phyloP scores from a whole-genome alignment of 2,329 filamentous ascomycete species.

The Xylariaceae sp. region DNA sequence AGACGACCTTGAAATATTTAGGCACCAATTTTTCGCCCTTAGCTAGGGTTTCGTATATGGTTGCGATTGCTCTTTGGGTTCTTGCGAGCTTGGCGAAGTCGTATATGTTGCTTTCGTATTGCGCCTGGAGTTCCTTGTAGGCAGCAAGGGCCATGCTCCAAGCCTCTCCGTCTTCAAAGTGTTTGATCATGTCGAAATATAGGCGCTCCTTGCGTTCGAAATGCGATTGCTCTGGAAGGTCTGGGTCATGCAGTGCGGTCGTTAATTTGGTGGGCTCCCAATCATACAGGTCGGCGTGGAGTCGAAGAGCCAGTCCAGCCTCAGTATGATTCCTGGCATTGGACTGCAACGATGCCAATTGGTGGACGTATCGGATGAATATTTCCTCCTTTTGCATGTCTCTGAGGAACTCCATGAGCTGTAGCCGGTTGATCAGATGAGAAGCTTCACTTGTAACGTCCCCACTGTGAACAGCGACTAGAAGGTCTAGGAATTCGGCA shows the following conservation, averaged over 20 bases:
- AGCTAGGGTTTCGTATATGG: constrained; percentile 85
- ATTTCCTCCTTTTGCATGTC: constrained; percentile 98
- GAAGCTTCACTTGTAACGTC: constrained; percentile 74
- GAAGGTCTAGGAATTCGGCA: constrained; percentile 86
- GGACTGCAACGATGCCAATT: constrained; percentile 78
- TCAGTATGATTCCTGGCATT: constrained; percentile 79
- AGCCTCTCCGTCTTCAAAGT: constrained; percentile 91
- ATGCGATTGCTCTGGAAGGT: constrained; percentile 79
- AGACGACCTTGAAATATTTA: constrained; percentile 89
- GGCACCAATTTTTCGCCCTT: constrained; percentile 78
- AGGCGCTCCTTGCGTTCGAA: constrained; percentile 93
- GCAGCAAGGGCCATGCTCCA: constrained; percentile 87
- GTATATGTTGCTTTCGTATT: constrained; percentile 87
- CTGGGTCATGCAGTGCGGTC: constrained; percentile 69
- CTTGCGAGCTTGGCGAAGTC: constrained; percentile 92
- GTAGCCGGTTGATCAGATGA: constrained; percentile 83
- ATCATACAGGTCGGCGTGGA: constrained; percentile 90
- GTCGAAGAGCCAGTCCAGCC: constrained; percentile 82
- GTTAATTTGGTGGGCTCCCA: constrained; percentile 78
- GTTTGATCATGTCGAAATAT: constrained; percentile 92
- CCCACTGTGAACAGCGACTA: constrained; percentile 84
- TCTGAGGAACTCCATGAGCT: constrained; percentile 93
- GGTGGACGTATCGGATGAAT: constrained; percentile 93
- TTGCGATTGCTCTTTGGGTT: constrained; percentile 86
- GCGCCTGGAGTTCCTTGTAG: constrained; percentile 87